Evolutionary conservation across 148 eudicot species (phyloP).

Genomic region (Chenopodium berlandieri): DNA sequence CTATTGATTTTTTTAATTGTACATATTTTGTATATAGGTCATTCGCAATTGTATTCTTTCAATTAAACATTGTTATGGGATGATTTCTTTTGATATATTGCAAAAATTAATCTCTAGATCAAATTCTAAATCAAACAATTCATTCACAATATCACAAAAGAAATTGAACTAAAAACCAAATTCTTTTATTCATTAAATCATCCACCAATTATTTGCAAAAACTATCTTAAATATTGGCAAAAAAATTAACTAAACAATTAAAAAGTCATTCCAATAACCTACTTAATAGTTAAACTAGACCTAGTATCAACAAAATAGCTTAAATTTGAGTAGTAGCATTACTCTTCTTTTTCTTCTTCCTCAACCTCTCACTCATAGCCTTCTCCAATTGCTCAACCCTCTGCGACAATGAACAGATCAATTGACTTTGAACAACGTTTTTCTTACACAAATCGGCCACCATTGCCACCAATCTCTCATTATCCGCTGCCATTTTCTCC

Average conservation of each 20-base stretch:
- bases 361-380: slow-evolving; percentile 38
- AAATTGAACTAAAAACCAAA: no score
- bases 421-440: slow-evolving; percentile 39
- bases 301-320: neutral
- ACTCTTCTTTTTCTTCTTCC: slow-evolving; percentile 32
- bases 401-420: slow-evolving; percentile 39
- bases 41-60: neutral
- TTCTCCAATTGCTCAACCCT: slow-evolving; percentile 68
- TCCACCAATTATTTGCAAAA: no score
- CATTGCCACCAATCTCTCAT: slow-evolving; percentile 49
- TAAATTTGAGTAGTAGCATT: neutral
- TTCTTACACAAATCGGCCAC: slow-evolving; percentile 48
- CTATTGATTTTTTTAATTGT: neutral
- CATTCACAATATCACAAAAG: no score
- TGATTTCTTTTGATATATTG: no score
- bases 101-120: no score
- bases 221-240: no score
- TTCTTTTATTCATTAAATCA: no score
- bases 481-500: slow-evolving; percentile 54
- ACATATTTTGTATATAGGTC: neutral
- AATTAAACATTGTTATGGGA: no score
- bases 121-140: no score
- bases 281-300: no score
- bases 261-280: neutral
- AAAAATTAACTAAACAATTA: no score